A percentile compares a stretch with the other conserved stretches of the same genome.
Conservation (phyloP, 2,329 filamentous ascomycete species). For the Xylariales sp. region DNA sequence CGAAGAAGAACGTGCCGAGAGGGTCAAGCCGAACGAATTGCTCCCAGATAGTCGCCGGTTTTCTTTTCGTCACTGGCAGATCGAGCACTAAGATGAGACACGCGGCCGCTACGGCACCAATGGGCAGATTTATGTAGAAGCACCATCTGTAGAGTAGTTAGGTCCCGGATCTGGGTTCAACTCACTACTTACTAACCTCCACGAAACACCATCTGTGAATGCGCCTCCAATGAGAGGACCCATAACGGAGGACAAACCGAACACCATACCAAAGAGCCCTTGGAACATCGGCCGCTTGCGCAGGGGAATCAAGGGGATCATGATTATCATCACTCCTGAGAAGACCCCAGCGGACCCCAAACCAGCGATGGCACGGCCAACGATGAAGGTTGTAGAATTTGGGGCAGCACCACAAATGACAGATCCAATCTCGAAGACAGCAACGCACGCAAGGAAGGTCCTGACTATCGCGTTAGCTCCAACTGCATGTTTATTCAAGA, state of each 20-base stretch:
- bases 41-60: conserved; percentile 24
- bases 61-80: conserved; percentile 25
- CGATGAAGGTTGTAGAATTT: conserved; percentile 48
- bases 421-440: conserved; percentile 51
- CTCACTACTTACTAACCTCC: conserved; percentile 31
- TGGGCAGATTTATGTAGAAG: conserved; percentile 55
- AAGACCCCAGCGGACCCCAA: conserved; percentile 54
- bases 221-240: conserved; percentile 51
- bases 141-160: conserved; percentile 38
- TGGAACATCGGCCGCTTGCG: conserved; percentile 56
- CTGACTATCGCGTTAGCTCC: conserved; percentile 18
- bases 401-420: conserved; percentile 48
- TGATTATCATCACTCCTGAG: conserved; percentile 51
- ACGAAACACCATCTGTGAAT: conserved; percentile 43
- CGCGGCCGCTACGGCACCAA: conserved; percentile 46
- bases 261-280: conserved; percentile 47
- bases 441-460: conserved; percentile 41
- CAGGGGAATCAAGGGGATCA: conserved; percentile 55
- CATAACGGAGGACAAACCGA: conserved; percentile 49
- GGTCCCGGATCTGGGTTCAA: conserved; percentile 14
- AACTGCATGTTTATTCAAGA: no score
- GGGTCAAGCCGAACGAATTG: conserved; percentile 48
- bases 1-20: conserved; percentile 54
- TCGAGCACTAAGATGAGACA: conserved; percentile 46
- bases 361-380: conserved; percentile 53